Percentiles rank a stretch among this genome's conserved stretches.
phyloP scores from a whole-genome alignment of 257 asterid genomes.

The Capsicum rhomboideum region DNA sequence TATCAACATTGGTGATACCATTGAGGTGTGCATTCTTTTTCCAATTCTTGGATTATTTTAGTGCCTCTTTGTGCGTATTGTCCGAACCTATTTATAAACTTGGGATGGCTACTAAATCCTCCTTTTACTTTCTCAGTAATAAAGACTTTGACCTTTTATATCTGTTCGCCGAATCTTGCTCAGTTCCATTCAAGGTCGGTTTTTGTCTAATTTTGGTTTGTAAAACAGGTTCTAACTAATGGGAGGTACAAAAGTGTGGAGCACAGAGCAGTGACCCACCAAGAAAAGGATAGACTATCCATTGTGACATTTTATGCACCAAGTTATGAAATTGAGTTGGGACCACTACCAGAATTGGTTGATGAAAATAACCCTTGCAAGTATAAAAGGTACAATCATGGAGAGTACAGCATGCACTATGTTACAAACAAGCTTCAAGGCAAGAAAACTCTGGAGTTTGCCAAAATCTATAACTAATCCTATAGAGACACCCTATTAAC shows the following conservation, averaged over 20 bases:
- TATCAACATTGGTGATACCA: slow-evolving; percentile 86
- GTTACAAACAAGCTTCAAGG: slow-evolving; percentile 87
- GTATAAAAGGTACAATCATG: slow-evolving; percentile 87
- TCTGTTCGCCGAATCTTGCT: background rate
- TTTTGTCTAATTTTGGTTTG: too few relatives aligned
- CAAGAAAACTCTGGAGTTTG: slow-evolving; percentile 82
- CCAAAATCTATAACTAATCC: slow-evolving; percentile 24
- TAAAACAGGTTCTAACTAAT: slow-evolving; percentile 69
- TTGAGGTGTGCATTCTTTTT: slow-evolving; percentile 44
- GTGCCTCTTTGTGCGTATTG: background rate
- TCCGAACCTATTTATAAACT: background rate
- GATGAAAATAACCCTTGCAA: slow-evolving; percentile 47
- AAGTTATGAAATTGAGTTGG: slow-evolving; percentile 70
- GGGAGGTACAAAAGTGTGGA: slow-evolving; percentile 95
- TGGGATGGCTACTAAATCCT: background rate
- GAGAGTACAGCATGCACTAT: slow-evolving; percentile 87
- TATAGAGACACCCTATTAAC: background rate
- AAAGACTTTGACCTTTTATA: background rate
- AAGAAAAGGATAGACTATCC: slow-evolving; percentile 71
- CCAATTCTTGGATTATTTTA: background rate
- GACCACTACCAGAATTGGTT: slow-evolving; percentile 53
- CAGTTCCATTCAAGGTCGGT: too few relatives aligned
- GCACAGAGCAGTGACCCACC: slow-evolving; percentile 86
- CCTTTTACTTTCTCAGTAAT: too few relatives aligned
- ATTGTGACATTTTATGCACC: slow-evolving; percentile 97